Percentiles rank a stretch among this genome's conserved stretches.
Evolutionary conservation across 441 rosid genomes (phyloP).

Genomic region (Iberis amara): DNA sequence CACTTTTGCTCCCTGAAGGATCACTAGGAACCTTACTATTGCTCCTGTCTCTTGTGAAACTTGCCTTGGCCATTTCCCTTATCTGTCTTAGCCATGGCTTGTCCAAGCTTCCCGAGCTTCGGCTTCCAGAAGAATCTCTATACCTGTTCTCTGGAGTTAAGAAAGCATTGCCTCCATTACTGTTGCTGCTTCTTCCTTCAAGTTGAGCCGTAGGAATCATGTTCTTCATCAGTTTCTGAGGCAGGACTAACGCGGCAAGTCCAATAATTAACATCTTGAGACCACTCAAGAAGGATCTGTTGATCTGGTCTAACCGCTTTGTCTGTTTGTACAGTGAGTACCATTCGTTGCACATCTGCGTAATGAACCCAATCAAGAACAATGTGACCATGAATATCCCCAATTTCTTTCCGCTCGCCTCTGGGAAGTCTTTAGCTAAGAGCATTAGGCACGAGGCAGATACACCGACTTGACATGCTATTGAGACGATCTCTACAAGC

Average conservation of each 20-base stretch:
- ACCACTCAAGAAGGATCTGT: constrained; percentile 51
- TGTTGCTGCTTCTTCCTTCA: constrained; percentile 32
- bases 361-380: constrained; percentile 61
- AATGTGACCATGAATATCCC: constrained; percentile 63
- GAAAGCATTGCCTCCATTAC: constrained; percentile 30
- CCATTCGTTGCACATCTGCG: constrained; percentile 61
- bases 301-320: constrained; percentile 46
- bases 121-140: constrained; percentile 37
- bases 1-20: constrained; percentile 65
- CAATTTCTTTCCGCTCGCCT: constrained; percentile 36
- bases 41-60: constrained; percentile 60
- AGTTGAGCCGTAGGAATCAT: constrained; percentile 36
- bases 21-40: constrained; percentile 40
- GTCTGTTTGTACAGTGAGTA: constrained; percentile 65
- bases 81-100: constrained; percentile 72
- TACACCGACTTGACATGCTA: constrained; percentile 54
- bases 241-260: constrained; percentile 44
- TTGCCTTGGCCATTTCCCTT: constrained; percentile 72
- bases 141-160: constrained; percentile 46
- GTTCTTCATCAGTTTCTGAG: constrained; percentile 40
- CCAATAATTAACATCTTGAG: constrained; percentile 62
- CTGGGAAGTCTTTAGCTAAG: constrained; percentile 37
- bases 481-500: constrained; percentile 65
- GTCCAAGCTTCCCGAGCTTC: constrained; percentile 54
- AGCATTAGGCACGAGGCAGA: constrained; percentile 52